Conservation (phyloP, 1,284 basidiomycete genomes). For the Inonotus obliquus region DNA sequence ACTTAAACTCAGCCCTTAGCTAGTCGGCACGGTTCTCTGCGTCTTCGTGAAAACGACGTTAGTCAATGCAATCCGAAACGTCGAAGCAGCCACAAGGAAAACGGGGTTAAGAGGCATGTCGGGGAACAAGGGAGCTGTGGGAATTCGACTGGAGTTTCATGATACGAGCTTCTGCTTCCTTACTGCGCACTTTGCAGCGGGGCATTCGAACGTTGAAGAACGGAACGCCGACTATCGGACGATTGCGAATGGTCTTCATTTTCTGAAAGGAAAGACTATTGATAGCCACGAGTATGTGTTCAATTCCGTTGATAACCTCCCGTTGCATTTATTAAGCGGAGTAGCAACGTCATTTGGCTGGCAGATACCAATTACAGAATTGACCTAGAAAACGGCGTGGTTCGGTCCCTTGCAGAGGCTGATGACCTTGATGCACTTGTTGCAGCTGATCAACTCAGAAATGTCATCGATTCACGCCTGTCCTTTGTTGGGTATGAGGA, state of each 20-base stretch:
- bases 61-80: constrained; percentile 77
- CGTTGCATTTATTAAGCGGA: constrained; percentile 5
- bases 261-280: constrained; percentile 86
- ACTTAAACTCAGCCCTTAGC: constrained; percentile 36
- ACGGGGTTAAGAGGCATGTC: constrained; percentile 96
- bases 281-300: constrained; percentile 78
- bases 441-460: constrained; percentile 75
- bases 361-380: constrained; percentile 97
- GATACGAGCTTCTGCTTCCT: constrained; percentile 94
- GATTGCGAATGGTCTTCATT: constrained; percentile 79
- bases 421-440: constrained; percentile 73
- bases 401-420: constrained; percentile 55
- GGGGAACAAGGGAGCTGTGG: constrained; percentile 96
- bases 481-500: constrained; percentile 88
- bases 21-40: constrained; percentile 92
- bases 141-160: constrained; percentile 85
- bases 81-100: constrained; percentile 93
- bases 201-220: constrained; percentile 85
- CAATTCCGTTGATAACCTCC: not conserved
- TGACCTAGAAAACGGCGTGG: constrained; percentile 78
- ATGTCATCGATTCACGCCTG: constrained; percentile 61
- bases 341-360: constrained; percentile 85
- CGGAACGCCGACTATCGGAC: constrained; percentile 92
- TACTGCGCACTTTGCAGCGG: constrained; percentile 94
- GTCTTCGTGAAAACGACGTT: constrained; percentile 79